Percentiles rank a stretch among this genome's conserved stretches.
Conservation (phyloP, 1,284 basidiomycete species). For the Apiotrichum montevideense region DNA sequence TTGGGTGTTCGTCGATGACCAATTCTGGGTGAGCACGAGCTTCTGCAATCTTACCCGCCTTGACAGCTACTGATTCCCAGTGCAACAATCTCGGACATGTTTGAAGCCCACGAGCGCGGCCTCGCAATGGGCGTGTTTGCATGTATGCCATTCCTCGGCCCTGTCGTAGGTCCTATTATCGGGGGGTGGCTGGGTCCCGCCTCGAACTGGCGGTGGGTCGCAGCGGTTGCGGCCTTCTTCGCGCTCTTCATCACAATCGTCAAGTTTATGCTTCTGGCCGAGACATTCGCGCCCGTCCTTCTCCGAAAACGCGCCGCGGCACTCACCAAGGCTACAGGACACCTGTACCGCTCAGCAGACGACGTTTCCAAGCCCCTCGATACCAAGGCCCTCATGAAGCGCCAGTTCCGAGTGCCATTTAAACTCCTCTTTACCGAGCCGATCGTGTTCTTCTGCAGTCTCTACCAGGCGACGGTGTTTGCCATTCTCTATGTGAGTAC, state of each 20-base stretch:
- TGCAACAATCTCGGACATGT: conserved; percentile 48
- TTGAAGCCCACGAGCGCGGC: conserved; percentile 43
- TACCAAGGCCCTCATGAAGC: conserved; percentile 29
- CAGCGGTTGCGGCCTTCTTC: conserved; percentile 58
- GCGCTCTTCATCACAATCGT: conserved; percentile 30
- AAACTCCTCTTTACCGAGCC: conserved; percentile 60
- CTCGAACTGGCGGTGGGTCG: conserved; percentile 52
- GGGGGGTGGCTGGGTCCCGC: conserved; percentile 9
- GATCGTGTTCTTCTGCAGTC: conserved; percentile 58
- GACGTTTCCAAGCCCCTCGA: conserved; percentile 37
- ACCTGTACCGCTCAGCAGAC: conserved; percentile 40
- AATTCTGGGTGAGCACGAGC: conserved; percentile 33
- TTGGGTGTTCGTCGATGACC: conserved; percentile 46
- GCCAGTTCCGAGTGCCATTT: conserved; percentile 44
- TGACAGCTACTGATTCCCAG: conserved; percentile 8
- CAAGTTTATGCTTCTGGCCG: conserved; percentile 35
- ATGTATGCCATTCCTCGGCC: conserved; percentile 42
- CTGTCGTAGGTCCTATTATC: conserved; percentile 23
- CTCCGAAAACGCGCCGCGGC: conserved; percentile 34
- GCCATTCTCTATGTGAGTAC: conserved; percentile 29
- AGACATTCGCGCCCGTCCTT: conserved; percentile 46
- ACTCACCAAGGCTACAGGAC: conserved; percentile 35
- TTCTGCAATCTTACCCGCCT: too few species aligned
- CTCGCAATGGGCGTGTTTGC: conserved; percentile 51
- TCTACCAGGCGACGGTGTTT: conserved; percentile 24